Conservation (phyloP, 2,329 filamentous ascomycete genomes). For the Exophiala xenobiotica region DNA sequence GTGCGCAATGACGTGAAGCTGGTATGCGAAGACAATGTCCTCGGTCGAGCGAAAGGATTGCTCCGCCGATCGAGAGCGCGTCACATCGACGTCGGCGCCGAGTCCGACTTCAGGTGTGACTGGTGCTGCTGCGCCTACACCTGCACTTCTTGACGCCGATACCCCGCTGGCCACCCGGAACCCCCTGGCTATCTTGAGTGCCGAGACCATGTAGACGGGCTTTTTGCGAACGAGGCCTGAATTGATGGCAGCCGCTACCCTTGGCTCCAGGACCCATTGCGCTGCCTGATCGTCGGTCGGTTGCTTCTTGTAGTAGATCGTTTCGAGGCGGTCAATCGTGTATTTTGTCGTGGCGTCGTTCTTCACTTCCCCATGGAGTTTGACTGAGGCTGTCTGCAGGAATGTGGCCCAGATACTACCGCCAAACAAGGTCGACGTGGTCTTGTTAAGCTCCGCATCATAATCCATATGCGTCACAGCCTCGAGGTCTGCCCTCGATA, state of each 20-base stretch:
- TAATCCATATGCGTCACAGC: not conserved
- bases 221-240: not conserved
- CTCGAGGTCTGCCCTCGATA: not conserved
- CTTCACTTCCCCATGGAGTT: not conserved
- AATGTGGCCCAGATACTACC: not conserved
- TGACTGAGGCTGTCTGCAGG: not conserved
- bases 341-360: not conserved
- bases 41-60: not conserved
- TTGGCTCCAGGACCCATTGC: not conserved
- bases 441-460: not conserved
- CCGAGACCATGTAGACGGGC: not conserved
- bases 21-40: not conserved
- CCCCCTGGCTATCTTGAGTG: not conserved
- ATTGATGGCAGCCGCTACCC: not conserved
- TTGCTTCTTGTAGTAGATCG: not conserved
- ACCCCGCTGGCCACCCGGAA: not conserved
- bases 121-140: not conserved
- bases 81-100: not conserved
- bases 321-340: not conserved
- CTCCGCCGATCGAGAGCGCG: not conserved
- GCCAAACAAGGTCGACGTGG: not conserved
- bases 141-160: not conserved
- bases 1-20: not conserved
- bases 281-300: not conserved
- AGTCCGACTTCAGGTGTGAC: not conserved